These are phyloP conservation scores for Amanita jacksonii DNA, from an alignment of 768 basidiomycete species.

Conservation along the genomic window DNA sequence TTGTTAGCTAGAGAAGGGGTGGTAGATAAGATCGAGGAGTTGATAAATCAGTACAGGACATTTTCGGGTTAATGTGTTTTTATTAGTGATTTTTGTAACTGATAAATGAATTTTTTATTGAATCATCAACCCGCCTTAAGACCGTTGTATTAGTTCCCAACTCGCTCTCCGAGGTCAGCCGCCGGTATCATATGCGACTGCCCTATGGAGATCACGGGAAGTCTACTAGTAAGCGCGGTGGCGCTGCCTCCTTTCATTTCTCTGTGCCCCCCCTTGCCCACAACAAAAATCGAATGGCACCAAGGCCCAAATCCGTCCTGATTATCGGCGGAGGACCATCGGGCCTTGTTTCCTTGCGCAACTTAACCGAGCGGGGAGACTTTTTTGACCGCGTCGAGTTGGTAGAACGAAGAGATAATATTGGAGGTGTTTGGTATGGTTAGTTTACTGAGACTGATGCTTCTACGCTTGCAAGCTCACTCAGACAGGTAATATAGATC, in stretches of 20 bases:
- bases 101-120: too few species aligned
- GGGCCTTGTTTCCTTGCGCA: constrained; percentile 41
- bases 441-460: background rate
- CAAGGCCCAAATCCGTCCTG: constrained; percentile 24
- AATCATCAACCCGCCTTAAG: too few species aligned
- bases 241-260: too few species aligned
- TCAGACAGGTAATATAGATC: background rate
- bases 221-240: too few species aligned
- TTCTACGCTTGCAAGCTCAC: background rate
- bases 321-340: constrained; percentile 39
- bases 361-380: constrained; percentile 29
- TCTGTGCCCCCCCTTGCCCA: too few species aligned
- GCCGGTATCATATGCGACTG: too few species aligned
- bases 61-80: too few species aligned
- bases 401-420: constrained; percentile 35
- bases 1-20: background rate
- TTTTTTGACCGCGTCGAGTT: constrained; percentile 36
- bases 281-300: too few species aligned
- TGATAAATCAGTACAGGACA: background rate
- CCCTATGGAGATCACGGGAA: too few species aligned
- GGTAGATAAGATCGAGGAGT: background rate
- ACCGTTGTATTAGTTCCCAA: too few species aligned
- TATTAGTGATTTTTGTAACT: too few species aligned
- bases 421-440: constrained; percentile 43
- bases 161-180: too few species aligned